Base-by-base conservation (phyloP, 345 rosid genomes). In the Syzygium aqueum region DNA sequence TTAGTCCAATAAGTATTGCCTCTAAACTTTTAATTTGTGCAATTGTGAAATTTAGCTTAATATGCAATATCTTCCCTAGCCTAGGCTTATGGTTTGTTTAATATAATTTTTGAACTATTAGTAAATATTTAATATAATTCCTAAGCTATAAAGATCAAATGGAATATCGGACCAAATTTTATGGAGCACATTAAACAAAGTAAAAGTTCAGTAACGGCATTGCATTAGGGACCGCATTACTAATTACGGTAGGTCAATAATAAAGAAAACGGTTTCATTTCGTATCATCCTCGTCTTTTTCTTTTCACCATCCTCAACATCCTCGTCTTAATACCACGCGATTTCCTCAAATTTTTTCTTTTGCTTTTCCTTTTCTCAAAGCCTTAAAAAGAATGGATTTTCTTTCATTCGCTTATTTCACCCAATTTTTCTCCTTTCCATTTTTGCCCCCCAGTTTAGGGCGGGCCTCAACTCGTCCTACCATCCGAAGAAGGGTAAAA, bases 31-130 rank as follows among this genome's bases (percentile, higher is more conserved):
- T 33, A 67, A 67, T 67, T 0, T 17, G 9, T 30, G 15, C 0
- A n/a, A 0, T 61, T 1, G n/a, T n/a, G 22, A 67, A 33, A 0
- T 30, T 30, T 17, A 11, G 0, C 5, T 33, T 2, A 8, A 17
- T 8, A 1, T 0, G 0, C 1, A 16, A 17, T 17, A 0, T 16
- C 7, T 0, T 33, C 6, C 17, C 1, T 67, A 16, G 0, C 17
- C 3, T 67, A 16, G 1, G 30, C 0, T 67, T 67, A 0, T 0
- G 19, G 17, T 67, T 33, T 33, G 6, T 17, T 0, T 2, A 17
- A 0, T 67, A 67, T 8, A 0, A 0, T 16, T 2, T 0, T 0
- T 65, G 0, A 67, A 33, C 0, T 10, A 67, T 67, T 2, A 3
- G 1, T 17, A 22, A 22, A 30, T 15, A 2, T 65, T 30, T 0